Percentiles rank a stretch among this genome's conserved stretches.
These are phyloP conservation scores for Coemansia sp. DNA, from an alignment of 192 early-diverging fungal genomes.

Conservation along the genomic window DNA sequence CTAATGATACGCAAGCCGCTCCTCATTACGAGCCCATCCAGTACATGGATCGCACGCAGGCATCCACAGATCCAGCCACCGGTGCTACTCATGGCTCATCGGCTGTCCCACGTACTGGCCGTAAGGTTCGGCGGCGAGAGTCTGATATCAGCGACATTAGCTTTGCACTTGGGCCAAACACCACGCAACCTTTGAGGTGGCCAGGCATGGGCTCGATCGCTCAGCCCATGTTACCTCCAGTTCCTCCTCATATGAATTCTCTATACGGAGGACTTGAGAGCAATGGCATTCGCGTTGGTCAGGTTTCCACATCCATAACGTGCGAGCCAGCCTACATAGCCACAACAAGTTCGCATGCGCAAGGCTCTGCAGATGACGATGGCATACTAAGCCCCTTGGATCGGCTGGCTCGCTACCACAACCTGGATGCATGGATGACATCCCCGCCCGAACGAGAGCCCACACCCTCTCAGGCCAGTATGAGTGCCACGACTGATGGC, in stretches of 20 bases:
- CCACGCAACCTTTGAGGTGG: background rate
- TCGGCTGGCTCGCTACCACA: conserved; percentile 33
- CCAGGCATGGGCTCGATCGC: conserved; percentile 7
- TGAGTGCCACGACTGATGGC: conserved; percentile 15
- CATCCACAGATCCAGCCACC: conserved; percentile 9
- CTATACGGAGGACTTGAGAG: conserved; percentile 31
- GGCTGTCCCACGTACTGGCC: background rate
- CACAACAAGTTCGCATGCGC: background rate
- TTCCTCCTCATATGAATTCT: conserved; percentile 25
- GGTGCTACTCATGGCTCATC: background rate
- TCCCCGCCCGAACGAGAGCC: background rate
- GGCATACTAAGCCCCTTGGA: conserved; percentile 28
- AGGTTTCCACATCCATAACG: conserved; percentile 6
- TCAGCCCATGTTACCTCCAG: conserved; percentile 26
- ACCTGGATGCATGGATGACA: conserved; percentile 19
- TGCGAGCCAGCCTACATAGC: background rate
- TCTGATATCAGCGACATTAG: conserved; percentile 25
- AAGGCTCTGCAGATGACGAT: background rate
- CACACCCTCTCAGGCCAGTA: background rate
- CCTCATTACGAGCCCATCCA: conserved; percentile 14
- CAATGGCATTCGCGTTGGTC: conserved; percentile 29
- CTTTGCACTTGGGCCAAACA: background rate
- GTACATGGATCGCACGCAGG: conserved; percentile 16
- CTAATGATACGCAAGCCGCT: conserved; percentile 21
- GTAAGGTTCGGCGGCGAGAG: background rate